phyloP scores from a whole-genome alignment of 1,139 yeast species.

The Yamadazyma atmosphaerica region DNA sequence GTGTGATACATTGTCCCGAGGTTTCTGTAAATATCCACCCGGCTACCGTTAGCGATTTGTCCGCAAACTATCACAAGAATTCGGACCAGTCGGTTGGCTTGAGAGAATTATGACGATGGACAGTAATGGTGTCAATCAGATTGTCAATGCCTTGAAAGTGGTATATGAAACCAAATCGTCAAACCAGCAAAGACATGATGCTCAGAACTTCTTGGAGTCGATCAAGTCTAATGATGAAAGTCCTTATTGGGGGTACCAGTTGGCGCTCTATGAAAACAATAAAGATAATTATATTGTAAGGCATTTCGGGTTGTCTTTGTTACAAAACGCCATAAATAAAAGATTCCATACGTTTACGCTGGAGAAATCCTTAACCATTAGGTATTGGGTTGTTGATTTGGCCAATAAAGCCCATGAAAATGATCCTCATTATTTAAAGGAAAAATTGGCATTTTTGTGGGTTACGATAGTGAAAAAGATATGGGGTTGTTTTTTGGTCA shows the following conservation, averaged over 20 bases:
- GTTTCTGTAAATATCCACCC: no score
- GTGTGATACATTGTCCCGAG: no score
- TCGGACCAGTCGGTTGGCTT: neutral
- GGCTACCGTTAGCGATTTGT: no score
- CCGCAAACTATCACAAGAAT: neutral
- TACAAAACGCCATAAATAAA: slow-evolving; percentile 68
- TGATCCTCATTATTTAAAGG: slow-evolving; percentile 90
- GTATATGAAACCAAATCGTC: slow-evolving; percentile 74
- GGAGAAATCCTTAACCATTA: slow-evolving; percentile 67
- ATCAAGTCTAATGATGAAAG: slow-evolving; percentile 79
- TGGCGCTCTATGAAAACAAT: slow-evolving; percentile 64
- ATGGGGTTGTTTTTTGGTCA: slow-evolving; percentile 70
- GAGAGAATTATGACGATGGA: slow-evolving; percentile 50
- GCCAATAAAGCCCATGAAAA: slow-evolving; percentile 55
- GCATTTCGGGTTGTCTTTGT: slow-evolving; percentile 83
- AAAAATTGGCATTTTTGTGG: slow-evolving; percentile 88
- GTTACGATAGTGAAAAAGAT: slow-evolving; percentile 87
- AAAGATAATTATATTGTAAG: slow-evolving; percentile 71
- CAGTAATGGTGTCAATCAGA: slow-evolving; percentile 62
- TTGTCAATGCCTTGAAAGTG: slow-evolving; percentile 72
- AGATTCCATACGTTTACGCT: slow-evolving; percentile 57
- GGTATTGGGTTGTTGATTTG: slow-evolving; percentile 83
- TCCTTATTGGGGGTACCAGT: slow-evolving; percentile 90
- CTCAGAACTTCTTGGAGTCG: slow-evolving; percentile 72
- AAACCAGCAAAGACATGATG: slow-evolving; percentile 63